Conservation (phyloP, 2,329 filamentous ascomycete genomes). For the Cladorrhinum sp. region DNA sequence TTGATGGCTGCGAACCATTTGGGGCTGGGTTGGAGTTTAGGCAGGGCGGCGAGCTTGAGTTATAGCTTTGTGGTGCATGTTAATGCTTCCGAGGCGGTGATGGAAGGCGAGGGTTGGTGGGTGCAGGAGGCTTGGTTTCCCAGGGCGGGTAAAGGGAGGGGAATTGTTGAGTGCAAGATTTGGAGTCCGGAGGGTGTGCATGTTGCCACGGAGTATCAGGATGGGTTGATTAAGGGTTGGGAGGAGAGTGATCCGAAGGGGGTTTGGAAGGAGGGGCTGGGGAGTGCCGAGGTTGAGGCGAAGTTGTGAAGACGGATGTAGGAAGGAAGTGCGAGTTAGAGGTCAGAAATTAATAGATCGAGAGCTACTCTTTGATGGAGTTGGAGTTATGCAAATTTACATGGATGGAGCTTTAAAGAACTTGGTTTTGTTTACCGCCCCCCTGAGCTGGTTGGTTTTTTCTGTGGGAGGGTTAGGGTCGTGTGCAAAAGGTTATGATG, state of each 20-base stretch:
- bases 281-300: neutral
- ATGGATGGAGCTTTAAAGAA: neutral
- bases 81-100: slow-evolving; percentile 46
- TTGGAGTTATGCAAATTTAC: neutral
- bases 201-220: slow-evolving; percentile 54
- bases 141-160: slow-evolving; percentile 44
- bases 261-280: slow-evolving; percentile 1
- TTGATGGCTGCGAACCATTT: slow-evolving; percentile 50
- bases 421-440: neutral
- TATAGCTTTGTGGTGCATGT: slow-evolving; percentile 53
- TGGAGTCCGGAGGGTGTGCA: slow-evolving; percentile 54
- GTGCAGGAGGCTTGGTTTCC: slow-evolving; percentile 51
- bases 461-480: neutral
- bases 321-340: neutral
- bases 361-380: neutral
- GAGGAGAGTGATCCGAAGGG: slow-evolving; percentile 7
- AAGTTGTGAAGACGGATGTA: slow-evolving; percentile 12
- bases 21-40: slow-evolving; percentile 43
- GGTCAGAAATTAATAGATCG: neutral
- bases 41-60: slow-evolving; percentile 44
- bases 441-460: neutral
- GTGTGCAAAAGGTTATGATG: neutral
- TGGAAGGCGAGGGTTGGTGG: slow-evolving; percentile 48
- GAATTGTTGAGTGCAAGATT: slow-evolving; percentile 47
- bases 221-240: slow-evolving; percentile 37